phyloP scores from a whole-genome alignment of 2,329 filamentous ascomycete species.

The Phyllosticta citrichinensis region DNA sequence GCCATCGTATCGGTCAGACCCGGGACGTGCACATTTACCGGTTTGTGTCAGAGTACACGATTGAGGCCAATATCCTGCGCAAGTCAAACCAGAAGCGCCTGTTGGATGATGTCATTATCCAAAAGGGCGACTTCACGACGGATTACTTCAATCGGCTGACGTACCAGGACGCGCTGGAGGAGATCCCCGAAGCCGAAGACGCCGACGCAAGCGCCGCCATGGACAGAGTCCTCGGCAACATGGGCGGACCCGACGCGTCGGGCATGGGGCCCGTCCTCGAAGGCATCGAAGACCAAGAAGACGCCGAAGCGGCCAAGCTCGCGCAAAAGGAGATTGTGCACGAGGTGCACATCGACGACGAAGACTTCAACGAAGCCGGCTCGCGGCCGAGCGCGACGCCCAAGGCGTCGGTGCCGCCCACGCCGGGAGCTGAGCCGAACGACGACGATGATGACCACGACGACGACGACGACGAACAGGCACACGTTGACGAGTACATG shows the following conservation, averaged over 20 bases:
- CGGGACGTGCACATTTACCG: slow-evolving; percentile 96
- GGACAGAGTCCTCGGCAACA: slow-evolving; percentile 63
- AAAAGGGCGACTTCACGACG: slow-evolving; percentile 95
- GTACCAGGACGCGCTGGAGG: slow-evolving; percentile 58
- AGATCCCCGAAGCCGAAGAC: slow-evolving; percentile 24
- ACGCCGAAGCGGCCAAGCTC: slow-evolving; percentile 75
- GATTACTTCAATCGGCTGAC: slow-evolving; percentile 80
- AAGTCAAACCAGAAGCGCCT: slow-evolving; percentile 97
- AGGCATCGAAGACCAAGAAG: slow-evolving; percentile 84
- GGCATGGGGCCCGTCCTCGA: slow-evolving; percentile 68
- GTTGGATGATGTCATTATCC: slow-evolving; percentile 95
- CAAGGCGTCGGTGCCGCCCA: slow-evolving; percentile 11
- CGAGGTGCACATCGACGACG: slow-evolving; percentile 35
- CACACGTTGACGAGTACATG: slow-evolving; percentile 10
- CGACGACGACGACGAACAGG: not conserved
- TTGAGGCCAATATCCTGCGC: slow-evolving; percentile 93
- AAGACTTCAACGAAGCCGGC: slow-evolving; percentile 26
- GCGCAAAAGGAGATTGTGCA: slow-evolving; percentile 81
- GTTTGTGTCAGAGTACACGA: slow-evolving; percentile 54
- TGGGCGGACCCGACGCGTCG: slow-evolving; percentile 35
- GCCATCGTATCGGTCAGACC: slow-evolving; percentile 94
- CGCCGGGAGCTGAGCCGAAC: not conserved
- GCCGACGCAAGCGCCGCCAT: slow-evolving; percentile 61
- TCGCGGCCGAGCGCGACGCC: slow-evolving; percentile 16
- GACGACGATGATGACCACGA: not conserved